These are phyloP conservation scores for Elaeagnus macrophylla DNA, from an alignment of 306 rosid species.

Conservation along the genomic window DNA sequence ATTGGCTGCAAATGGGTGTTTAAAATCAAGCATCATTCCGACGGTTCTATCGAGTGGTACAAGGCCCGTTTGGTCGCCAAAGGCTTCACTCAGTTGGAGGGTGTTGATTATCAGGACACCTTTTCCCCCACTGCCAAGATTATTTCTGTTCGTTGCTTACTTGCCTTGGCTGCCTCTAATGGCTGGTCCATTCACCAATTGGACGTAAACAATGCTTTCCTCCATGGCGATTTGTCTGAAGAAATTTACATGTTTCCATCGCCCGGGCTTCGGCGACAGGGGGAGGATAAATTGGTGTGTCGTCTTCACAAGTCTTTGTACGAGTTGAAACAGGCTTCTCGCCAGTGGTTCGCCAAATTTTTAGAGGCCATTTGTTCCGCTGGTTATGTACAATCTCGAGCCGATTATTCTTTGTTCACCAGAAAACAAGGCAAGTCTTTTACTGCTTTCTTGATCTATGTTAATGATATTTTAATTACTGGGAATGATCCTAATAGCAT, in stretches of 20 bases:
- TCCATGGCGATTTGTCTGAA: too few species aligned
- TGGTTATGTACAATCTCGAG: too few species aligned
- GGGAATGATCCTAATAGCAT: not conserved
- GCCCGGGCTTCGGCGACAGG: not conserved
- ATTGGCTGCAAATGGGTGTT: not conserved
- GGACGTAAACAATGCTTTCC: not conserved
- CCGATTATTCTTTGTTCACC: too few species aligned
- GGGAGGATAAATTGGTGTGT: not conserved
- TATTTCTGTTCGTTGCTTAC: not conserved
- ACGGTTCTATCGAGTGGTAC: not conserved
- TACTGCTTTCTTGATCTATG: too few species aligned
- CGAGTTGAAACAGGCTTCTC: constrained; percentile 2
- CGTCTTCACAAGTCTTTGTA: constrained; percentile 2
- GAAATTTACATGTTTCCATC: not conserved
- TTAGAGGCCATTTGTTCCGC: not conserved
- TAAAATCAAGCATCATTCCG: too few species aligned
- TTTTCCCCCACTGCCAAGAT: not conserved
- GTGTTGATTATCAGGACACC: not conserved
- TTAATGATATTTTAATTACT: too few species aligned
- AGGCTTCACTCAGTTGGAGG: not conserved
- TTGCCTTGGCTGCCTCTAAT: not conserved
- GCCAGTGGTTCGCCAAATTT: not conserved
- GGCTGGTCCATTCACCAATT: not conserved
- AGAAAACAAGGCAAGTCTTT: too few species aligned
- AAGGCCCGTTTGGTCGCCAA: too few species aligned